Evolutionary conservation across 768 basidiomycete genomes (phyloP), one percentile per base, ranked within the genome.

Genomic region (Russula sp.): DNA sequence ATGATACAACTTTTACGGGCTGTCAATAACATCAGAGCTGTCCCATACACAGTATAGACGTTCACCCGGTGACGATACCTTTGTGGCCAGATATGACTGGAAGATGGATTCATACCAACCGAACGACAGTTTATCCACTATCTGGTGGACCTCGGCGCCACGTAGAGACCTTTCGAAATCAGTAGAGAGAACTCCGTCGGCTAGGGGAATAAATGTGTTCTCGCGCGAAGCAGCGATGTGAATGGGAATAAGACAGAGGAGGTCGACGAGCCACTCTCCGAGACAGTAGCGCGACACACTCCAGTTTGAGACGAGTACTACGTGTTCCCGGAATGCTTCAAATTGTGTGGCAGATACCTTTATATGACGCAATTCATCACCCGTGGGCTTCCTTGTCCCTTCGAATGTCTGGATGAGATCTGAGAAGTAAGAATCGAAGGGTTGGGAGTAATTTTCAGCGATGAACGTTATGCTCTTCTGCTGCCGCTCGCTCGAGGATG

Each of bases 1-100:
- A 86, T 0, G 84, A 84, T 1, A 86, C 84, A 2, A 86, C 85
- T 66, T 78, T 80, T 14, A 86, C 84, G 2, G 83, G 84, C 82
- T 85, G 57, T 14, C 14, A 7, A 35, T 44, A 55, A 54, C 52
- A 16, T 57, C 39, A 52, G 20, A 4, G 5, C 11, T 45, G 9
- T 59, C 31, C 1, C 2, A 2, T 27, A 27, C 2, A 27, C 2
- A 27, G 27, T 27, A 27, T 3, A 27, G 27, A 27, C 2, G 2
- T 27, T 1, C 1, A 37, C 7, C 10, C 5, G 10, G 35, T 13
- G 9, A 13, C 27, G 20, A 51, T 34, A 79, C 84, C 77, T 81
- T 86, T 20, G 74, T 74, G 0, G 82, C 80, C 79, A 82, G 79
- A 59, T 86, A 86, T 0, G 84, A 85, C 65, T 80, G 80, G 63